Conservation (phyloP, 768 basidiomycete species). For the Royoungia palumana region DNA sequence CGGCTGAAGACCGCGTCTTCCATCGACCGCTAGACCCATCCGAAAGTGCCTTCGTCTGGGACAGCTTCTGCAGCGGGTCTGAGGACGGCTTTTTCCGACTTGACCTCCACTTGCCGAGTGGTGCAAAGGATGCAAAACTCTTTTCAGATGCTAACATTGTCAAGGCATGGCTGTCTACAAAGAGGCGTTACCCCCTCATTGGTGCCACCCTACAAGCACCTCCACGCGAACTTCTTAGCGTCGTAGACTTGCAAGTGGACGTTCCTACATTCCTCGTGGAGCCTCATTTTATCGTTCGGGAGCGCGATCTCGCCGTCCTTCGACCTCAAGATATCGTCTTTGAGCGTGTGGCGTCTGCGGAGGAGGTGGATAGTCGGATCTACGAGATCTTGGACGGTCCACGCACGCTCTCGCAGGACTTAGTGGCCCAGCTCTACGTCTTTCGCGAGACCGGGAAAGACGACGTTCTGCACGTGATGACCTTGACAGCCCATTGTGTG, state of each 20-base stretch:
- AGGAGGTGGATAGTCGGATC: slow-evolving; percentile 33
- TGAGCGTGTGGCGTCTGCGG: slow-evolving; percentile 29
- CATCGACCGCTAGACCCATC: slow-evolving; percentile 37
- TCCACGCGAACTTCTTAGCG: too few species aligned
- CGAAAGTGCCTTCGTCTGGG: slow-evolving; percentile 42
- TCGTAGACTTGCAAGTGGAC: too few species aligned
- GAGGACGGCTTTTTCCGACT: slow-evolving; percentile 39
- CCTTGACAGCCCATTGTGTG: slow-evolving; percentile 46
- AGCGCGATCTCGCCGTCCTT: slow-evolving; percentile 29
- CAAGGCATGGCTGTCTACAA: slow-evolving; percentile 43
- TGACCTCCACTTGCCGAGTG: slow-evolving; percentile 24
- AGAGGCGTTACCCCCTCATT: slow-evolving; percentile 47
- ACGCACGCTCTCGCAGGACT: slow-evolving; percentile 36
- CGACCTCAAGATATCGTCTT: slow-evolving; percentile 37
- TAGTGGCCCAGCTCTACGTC: slow-evolving; percentile 41
- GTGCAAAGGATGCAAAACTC: slow-evolving; percentile 16
- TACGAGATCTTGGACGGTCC: slow-evolving; percentile 32
- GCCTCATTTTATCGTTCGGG: slow-evolving; percentile 39
- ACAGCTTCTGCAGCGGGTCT: slow-evolving; percentile 38
- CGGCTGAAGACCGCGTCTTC: slow-evolving; percentile 2
- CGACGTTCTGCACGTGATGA: slow-evolving; percentile 37
- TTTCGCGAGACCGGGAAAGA: slow-evolving; percentile 35
- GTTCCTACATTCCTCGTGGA: not conserved
- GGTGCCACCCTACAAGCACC: slow-evolving; percentile 35
- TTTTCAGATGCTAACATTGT: slow-evolving; percentile 33